Base-by-base conservation (phyloP, 495 filamentous ascomycete genomes). In the Talaromyces borbonicus region DNA sequence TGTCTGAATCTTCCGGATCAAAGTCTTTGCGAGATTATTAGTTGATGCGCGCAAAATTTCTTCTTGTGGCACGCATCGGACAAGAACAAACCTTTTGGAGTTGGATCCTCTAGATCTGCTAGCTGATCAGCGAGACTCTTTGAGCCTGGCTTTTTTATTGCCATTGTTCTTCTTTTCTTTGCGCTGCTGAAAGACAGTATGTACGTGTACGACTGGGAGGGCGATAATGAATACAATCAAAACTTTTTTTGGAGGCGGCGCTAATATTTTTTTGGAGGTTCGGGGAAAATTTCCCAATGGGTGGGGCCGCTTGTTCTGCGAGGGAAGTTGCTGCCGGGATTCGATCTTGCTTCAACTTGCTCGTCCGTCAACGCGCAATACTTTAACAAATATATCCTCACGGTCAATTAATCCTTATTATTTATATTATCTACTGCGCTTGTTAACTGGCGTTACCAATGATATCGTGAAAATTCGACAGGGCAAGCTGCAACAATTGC, bases 1-100 rank as follows among this genome's bases (percentile, higher is more conserved):
- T 71, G 14, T 73, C 77, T 40, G 81, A 74, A 53, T 83, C 81
- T 68, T 97, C 90, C 1, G 87, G 87, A 58, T 98, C 90, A 56
- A 85, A 84, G 58, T 98, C 90, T 95, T 55, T 18, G 30, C 15
- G 33, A 27, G 29, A 41, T 36, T 30, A 23, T 44, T 37, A 50
- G 43, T 47, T 27, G 15, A n/a, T 25, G 24, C n/a, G 1, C 15
- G 23, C 11, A 14, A 24, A 15, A 6, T 26, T 26, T 26, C 8
- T 5, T 9, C 23, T 5, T n/a, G n/a, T n/a, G n/a, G n/a, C n/a
- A n/a, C n/a, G n/a, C n/a, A n/a, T 26, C 1, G 20, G 20, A 9
- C 20, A 9, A 12, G 14, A 14, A 50, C 52, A 23, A 61, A 84
- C 81, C 80, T 61, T 71, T 76, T 4, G 79, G 75, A 33, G 75